A percentile compares a stretch with the other conserved stretches of the same genome.
Conservation (phyloP, 768 basidiomycete genomes). For the Suillus cothurnatus region DNA sequence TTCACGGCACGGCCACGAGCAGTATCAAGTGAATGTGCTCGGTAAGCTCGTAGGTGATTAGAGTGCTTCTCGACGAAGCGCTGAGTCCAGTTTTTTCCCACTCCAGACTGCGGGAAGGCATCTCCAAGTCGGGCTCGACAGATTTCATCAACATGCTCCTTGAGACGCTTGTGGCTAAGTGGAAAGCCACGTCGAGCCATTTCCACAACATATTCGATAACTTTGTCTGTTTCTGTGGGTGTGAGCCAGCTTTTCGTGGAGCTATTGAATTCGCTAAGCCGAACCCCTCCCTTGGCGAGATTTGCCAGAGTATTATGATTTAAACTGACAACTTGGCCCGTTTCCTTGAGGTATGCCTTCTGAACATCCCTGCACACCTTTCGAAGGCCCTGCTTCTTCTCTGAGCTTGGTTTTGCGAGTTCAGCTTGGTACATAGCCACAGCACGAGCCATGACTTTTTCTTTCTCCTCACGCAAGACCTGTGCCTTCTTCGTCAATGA, state of each 20-base stretch:
- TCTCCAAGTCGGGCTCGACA: constrained; percentile 28
- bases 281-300: constrained; percentile 17
- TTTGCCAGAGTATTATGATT: constrained; percentile 17
- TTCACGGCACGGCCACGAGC: constrained; percentile 41
- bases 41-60: constrained; percentile 11
- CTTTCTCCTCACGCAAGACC: constrained; percentile 15
- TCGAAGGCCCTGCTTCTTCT: constrained; percentile 4
- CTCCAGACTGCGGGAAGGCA: constrained; percentile 32
- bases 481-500: constrained; percentile 19
- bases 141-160: constrained; percentile 29
- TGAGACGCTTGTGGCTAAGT: constrained; percentile 23
- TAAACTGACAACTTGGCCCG: constrained; percentile 7
- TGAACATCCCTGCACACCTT: constrained; percentile 18
- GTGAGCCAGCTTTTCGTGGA: constrained; percentile 24
- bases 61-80: constrained; percentile 31
- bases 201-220: constrained; percentile 32
- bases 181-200: constrained; percentile 34
- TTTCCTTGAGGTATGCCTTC: constrained; percentile 14
- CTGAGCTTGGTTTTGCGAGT: constrained; percentile 6
- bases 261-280: constrained; percentile 25
- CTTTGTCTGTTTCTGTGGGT: constrained; percentile 25
- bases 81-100: constrained; percentile 40
- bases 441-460: constrained; percentile 15
- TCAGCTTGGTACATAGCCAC: constrained; percentile 14
- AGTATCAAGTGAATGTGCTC: neutral